Conservation (phyloP, 495 filamentous ascomycete species). For the Apiosordaria backusii region DNA sequence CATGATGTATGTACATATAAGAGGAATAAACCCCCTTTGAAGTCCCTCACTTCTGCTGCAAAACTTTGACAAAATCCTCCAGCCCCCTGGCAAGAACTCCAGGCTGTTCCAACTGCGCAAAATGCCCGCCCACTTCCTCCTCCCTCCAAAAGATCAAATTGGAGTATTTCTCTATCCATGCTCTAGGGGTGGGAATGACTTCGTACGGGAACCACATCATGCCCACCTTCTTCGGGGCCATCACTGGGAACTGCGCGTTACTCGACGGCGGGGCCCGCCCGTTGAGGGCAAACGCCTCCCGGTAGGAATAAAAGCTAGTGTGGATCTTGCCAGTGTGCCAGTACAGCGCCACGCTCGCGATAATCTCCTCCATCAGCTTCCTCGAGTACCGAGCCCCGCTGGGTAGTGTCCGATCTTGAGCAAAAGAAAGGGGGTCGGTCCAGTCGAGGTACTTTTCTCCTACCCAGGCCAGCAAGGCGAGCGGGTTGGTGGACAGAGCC, state of each 20-base stretch:
- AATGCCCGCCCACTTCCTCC: constrained; percentile 56
- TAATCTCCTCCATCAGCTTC: constrained; percentile 47
- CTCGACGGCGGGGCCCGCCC: not conserved
- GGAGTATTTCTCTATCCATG: constrained; percentile 47
- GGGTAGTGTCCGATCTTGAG: constrained; percentile 1
- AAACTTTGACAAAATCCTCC: constrained; percentile 42
- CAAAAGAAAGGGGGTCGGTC: constrained; percentile 43
- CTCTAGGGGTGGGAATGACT: constrained; percentile 45
- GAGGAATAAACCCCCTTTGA: not conserved
- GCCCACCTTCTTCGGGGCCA: constrained; percentile 52
- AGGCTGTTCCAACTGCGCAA: constrained; percentile 58
- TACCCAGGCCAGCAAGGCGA: constrained; percentile 66
- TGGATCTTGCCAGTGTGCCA: constrained; percentile 62
- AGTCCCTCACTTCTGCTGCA: not conserved
- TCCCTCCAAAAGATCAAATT: constrained; percentile 22
- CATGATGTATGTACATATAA: not conserved
- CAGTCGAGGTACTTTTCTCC: constrained; percentile 67
- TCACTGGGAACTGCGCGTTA: constrained; percentile 14
- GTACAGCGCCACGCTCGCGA: constrained; percentile 57
- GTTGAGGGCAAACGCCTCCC: constrained; percentile 41
- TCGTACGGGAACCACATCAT: constrained; percentile 58
- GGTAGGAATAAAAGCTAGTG: constrained; percentile 48
- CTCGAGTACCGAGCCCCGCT: constrained; percentile 10
- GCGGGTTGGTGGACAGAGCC: constrained; percentile 51
- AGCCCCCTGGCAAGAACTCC: constrained; percentile 51